Evolutionary conservation across 768 basidiomycete genomes (phyloP), one percentile per base, ranked within the genome.

Genomic region (Amanita inopinata): DNA sequence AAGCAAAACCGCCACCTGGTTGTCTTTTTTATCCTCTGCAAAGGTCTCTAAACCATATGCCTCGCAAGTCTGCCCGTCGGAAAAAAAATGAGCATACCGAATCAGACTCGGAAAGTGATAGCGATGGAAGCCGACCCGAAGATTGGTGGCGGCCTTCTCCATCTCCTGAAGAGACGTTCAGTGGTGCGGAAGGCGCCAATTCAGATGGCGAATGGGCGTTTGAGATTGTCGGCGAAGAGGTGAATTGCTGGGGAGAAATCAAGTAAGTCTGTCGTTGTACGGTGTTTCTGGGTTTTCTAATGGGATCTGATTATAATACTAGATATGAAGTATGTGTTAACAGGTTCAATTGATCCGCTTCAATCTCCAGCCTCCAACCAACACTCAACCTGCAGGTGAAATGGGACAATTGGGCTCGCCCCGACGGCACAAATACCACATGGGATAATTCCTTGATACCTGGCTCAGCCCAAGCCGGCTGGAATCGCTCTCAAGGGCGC

Each of bases 401-500:
- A 40, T 33, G 31, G 45, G 38, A 14, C 14, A 46, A 23, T 11
- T 22, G 28, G 38, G 20, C 17, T 3, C 38, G 15, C 20, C 10
- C 30, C 2, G 45, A 39, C 14, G 32, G 28, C 6, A 33, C 27
- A 2, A 24, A 33, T 40, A 33, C 23, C 9, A 39, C 38, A 23
- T 44, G 43, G 43, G 34, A 44, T 30, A 44, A 44, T 17, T 12
- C 23, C 7, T 27, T 36, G 8, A 27, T 44, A 1, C 43, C 43
- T 2, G 11, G 3, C 11, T 8, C 7, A 3, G 22, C 27, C 6
- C 11, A 14, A 11, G 15, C 9, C 19, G 22, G 25, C 3, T 46
- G 45, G 45, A 38, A 39, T 18, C 36, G 25, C 9, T 10, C 11
- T 9, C 38, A 33, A 5, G 18, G 17, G 23, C n/a, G 7, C 6